These are phyloP conservation scores for Carallia pectinifolia DNA, from an alignment of 345 rosid species.

Conservation along the genomic window DNA sequence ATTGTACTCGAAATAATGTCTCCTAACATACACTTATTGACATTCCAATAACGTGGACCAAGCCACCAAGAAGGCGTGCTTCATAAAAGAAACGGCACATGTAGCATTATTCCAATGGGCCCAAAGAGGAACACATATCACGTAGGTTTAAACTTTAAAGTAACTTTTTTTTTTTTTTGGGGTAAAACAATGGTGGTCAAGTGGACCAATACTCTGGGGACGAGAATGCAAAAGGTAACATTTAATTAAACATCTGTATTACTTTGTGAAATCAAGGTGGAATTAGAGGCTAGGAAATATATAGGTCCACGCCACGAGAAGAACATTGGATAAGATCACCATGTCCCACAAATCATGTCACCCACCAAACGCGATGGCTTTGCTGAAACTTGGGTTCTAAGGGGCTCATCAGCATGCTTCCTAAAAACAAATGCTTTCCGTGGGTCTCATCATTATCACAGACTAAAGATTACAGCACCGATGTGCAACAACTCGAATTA, in stretches of 20 bases:
- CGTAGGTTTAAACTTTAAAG: not conserved
- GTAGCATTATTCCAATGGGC: not conserved
- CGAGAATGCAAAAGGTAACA: not conserved
- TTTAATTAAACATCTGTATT: too few relatives aligned
- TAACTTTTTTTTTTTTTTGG: too few relatives aligned
- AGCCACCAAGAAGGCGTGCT: not conserved
- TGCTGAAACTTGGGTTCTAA: slow-evolving; percentile 8
- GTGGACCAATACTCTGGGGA: too few relatives aligned
- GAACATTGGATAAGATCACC: not conserved
- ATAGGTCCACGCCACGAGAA: not conserved
- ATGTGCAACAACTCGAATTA: too few relatives aligned
- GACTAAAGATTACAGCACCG: too few relatives aligned
- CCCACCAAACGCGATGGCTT: slow-evolving; percentile 1
- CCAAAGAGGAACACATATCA: not conserved
- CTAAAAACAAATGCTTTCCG: not conserved
- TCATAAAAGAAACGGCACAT: not conserved
- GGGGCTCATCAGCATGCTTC: slow-evolving; percentile 4
- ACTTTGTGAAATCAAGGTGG: not conserved
- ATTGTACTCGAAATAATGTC: too few relatives aligned
- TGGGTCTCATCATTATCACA: not conserved
- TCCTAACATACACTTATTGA: not conserved
- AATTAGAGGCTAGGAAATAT: not conserved
- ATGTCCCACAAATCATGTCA: not conserved
- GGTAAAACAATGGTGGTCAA: too few relatives aligned
- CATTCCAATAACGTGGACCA: not conserved